Evolutionary conservation across 1,284 basidiomycete species (phyloP).

Genomic region (Paramarasmius palmivorus): DNA sequence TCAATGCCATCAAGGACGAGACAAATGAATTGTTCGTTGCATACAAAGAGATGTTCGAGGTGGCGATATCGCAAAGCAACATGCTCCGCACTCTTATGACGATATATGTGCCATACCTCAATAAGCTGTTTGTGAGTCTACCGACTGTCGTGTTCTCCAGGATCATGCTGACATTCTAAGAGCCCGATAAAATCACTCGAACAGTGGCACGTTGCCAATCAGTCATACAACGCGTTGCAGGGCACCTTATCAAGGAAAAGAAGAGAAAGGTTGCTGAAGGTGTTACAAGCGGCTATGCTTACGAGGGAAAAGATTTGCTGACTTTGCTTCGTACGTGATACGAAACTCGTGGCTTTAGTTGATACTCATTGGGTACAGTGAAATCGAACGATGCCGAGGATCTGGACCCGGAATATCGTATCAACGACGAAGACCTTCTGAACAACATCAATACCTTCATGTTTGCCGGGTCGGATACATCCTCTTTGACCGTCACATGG

Average conservation of each 20-base stretch:
- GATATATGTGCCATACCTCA: slow-evolving; percentile 62
- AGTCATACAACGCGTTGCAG: slow-evolving; percentile 66
- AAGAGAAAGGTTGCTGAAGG: slow-evolving; percentile 64
- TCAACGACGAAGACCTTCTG: slow-evolving; percentile 80
- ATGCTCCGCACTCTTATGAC: slow-evolving; percentile 47
- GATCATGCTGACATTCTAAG: neutral
- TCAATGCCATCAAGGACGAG: slow-evolving; percentile 76
- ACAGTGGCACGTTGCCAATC: slow-evolving; percentile 56
- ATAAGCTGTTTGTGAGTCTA: slow-evolving; percentile 56
- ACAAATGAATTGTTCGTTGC: slow-evolving; percentile 73
- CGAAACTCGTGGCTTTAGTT: neutral
- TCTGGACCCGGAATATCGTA: slow-evolving; percentile 63
- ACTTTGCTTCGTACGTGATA: slow-evolving; percentile 57
- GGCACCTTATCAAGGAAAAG: slow-evolving; percentile 71
- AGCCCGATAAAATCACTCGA: slow-evolving; percentile 57
- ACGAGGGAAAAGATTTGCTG: slow-evolving; percentile 64
- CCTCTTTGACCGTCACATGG: slow-evolving; percentile 79
- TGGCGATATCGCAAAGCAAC: slow-evolving; percentile 56
- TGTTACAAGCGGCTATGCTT: slow-evolving; percentile 45
- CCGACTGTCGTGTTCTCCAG: neutral
- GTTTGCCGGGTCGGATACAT: slow-evolving; percentile 86
- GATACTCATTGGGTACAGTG: slow-evolving; percentile 42
- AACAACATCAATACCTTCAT: slow-evolving; percentile 85
- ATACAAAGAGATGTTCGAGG: slow-evolving; percentile 82
- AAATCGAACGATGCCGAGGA: slow-evolving; percentile 72